These are phyloP conservation scores for Luzula sylvatica DNA, from an alignment of 176 grass and related monocot species.

Conservation along the genomic window DNA sequence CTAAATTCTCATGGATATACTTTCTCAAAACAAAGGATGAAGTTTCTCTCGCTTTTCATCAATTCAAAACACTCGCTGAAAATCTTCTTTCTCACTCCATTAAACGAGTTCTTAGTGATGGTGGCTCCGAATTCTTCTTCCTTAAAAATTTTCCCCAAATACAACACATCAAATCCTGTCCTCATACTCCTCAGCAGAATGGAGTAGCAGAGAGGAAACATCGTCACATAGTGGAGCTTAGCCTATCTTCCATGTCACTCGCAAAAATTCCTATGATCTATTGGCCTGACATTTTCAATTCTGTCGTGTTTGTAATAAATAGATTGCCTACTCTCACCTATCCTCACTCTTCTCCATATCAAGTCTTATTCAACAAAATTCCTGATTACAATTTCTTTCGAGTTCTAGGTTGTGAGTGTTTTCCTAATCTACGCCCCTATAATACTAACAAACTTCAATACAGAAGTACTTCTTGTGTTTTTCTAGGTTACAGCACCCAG, in stretches of 20 bases:
- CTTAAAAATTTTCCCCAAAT: neutral
- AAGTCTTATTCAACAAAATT: neutral
- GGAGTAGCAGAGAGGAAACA: no score
- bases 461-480: no score
- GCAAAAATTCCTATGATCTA: neutral
- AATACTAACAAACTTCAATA: no score
- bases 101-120: neutral
- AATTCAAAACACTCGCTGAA: no score
- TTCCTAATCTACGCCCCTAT: neutral
- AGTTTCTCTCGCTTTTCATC: no score
- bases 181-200: no score
- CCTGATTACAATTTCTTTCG: neutral
- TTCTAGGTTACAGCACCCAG: no score
- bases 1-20: no score
- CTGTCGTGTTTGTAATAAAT: neutral
- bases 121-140: neutral
- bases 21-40: no score
- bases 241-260: neutral
- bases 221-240: no score
- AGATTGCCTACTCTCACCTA: neutral
- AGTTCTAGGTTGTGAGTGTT: neutral
- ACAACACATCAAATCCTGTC: no score
- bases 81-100: neutral
- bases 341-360: neutral
- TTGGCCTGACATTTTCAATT: neutral